Base-by-base conservation (phyloP, 192 early-diverging fungal species). In the Chytriomyces confervae region DNA sequence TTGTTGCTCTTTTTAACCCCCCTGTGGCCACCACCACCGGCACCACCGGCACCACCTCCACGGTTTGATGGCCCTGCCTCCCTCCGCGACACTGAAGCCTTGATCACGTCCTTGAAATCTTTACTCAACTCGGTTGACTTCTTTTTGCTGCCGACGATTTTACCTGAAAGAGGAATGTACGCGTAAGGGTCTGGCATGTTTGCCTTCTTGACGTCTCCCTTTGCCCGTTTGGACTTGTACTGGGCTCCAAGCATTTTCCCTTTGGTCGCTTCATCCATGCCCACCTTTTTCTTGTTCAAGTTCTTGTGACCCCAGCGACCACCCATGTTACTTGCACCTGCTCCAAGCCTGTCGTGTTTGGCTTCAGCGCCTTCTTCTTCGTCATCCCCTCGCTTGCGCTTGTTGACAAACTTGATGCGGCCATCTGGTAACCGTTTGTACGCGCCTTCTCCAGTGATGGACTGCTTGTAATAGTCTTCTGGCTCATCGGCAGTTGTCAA, bases 181-280 rank as follows among this genome's bases (percentile, higher is more conserved):
- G 95, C 94, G 79, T 90, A 96, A 45, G 97, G 97, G 85, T 98
- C 96, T 6, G 94, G 85, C 77, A 90, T 91, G 57, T 93, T 94
- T 62, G 92, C 91, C 80, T 90, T 91, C 81, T 95, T 94, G 70
- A 99, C 90, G 89, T 99, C 97, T 75, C 97, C 96, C 62, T 90
- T 85, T 10, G 96, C 96, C 80, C 91, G 90, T 89, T 88, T 86
- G 63, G 95, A 87, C 79, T 89, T 90, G 89, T 92, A 98, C 77
- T 97, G 94, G 77, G 89, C 82, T 24, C 93, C 92, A 46, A 96
- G 76, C 76, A 85, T 84, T 18, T 70, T 69, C 13, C 70, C 70
- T 11, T 66, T 65, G 7, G 75, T 67, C 24, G 72, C 64, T 46
- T 77, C 23, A 36, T 77, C 75, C 29, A 77, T 36, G 2, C 63